These are phyloP conservation scores for Volutella citrinella DNA, from an alignment of 2,329 filamentous ascomycete species.

Conservation along the genomic window DNA sequence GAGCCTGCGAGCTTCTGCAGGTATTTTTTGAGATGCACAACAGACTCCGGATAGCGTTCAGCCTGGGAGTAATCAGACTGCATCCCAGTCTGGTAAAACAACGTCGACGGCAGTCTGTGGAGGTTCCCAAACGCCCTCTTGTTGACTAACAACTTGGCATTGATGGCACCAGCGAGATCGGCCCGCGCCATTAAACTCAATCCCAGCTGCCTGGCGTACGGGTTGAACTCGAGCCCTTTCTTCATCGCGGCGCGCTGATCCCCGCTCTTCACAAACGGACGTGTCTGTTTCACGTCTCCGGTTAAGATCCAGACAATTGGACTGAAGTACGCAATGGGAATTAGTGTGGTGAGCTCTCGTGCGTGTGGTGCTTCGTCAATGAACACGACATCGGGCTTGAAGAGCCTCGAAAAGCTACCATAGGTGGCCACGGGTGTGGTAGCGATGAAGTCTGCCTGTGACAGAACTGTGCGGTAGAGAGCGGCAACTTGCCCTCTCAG, in stretches of 20 bases:
- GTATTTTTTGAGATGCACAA: constrained; percentile 26
- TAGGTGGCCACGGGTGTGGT: constrained; percentile 44
- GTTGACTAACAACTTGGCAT: constrained; percentile 33
- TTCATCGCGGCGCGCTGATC: constrained; percentile 11
- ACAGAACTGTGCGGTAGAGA: constrained; percentile 38
- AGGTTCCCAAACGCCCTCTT: constrained; percentile 37
- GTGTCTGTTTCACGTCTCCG: constrained; percentile 43
- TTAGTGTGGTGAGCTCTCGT: constrained; percentile 43
- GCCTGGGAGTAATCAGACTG: constrained; percentile 24
- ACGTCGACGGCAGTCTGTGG: constrained; percentile 37
- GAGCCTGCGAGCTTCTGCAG: constrained; percentile 24
- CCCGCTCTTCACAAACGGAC: constrained; percentile 37
- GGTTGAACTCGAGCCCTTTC: constrained; percentile 27
- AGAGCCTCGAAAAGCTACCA: constrained; percentile 44
- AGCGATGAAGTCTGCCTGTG: constrained; percentile 41
- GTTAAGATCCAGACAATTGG: constrained; percentile 44
- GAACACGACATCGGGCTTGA: constrained; percentile 80
- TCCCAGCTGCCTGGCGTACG: constrained; percentile 29
- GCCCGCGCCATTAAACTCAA: constrained; percentile 39
- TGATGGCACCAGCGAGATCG: constrained; percentile 28
- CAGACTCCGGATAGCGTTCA: constrained; percentile 25
- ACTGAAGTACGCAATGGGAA: constrained; percentile 41
- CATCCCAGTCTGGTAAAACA: constrained; percentile 42
- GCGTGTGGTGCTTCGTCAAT: constrained; percentile 66
- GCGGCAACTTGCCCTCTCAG: constrained; percentile 29